phyloP scores from a whole-genome alignment of 495 filamentous ascomycete genomes.

The Glarea lozoyensis region DNA sequence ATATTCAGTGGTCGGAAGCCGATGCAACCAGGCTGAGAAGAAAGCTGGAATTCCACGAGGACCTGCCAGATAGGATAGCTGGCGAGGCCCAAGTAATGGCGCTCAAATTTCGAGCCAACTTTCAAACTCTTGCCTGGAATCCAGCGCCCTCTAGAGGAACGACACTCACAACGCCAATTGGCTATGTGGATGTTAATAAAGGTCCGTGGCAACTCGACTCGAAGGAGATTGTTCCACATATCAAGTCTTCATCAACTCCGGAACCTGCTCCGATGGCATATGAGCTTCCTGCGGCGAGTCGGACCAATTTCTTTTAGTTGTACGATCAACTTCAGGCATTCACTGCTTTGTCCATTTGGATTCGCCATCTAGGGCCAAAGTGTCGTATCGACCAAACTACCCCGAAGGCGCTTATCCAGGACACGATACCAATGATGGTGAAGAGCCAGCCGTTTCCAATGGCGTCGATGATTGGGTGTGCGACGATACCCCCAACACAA shows the following conservation, averaged over 20 bases:
- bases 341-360: conserved; percentile 50
- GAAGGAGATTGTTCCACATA: neutral
- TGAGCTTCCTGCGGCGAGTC: neutral
- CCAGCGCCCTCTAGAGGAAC: conserved; percentile 1
- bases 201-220: neutral
- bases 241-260: neutral
- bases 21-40: conserved; percentile 1
- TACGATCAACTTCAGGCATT: neutral
- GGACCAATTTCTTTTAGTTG: neutral
- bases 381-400: conserved; percentile 60
- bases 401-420: conserved; percentile 38
- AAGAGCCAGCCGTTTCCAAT: conserved; percentile 89
- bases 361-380: conserved; percentile 59
- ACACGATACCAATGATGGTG: conserved; percentile 64
- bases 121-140: neutral
- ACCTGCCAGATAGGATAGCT: neutral
- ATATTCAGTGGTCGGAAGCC: neutral
- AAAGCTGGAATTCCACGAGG: conserved; percentile 8
- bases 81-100: conserved; percentile 3
- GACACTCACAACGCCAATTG: neutral
- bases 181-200: neutral
- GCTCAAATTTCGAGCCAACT: neutral
- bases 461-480: conserved; percentile 65
- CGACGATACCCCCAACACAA: conserved; percentile 65
- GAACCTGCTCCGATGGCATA: neutral